These are phyloP conservation scores for Leptoxyphium fumago DNA, from an alignment of 2,329 filamentous ascomycete species.

Conservation along the genomic window DNA sequence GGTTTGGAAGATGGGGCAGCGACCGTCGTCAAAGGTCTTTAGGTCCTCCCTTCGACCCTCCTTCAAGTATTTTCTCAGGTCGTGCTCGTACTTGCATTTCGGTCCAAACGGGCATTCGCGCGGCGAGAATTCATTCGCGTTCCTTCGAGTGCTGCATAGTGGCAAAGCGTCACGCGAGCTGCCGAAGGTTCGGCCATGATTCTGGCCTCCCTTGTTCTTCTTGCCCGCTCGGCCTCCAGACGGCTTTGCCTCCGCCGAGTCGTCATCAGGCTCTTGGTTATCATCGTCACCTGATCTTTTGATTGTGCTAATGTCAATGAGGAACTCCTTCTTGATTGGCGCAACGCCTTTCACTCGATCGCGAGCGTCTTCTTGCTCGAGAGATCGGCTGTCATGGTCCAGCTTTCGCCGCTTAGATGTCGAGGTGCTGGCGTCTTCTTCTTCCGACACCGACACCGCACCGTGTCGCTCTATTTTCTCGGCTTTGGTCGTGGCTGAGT, in stretches of 20 bases:
- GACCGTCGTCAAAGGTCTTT: conserved; percentile 50
- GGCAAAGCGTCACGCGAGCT: conserved; percentile 61
- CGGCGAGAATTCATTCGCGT: conserved; percentile 68
- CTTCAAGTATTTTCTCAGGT: conserved; percentile 70
- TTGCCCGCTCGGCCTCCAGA: conserved; percentile 16
- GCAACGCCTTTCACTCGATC: conserved; percentile 42
- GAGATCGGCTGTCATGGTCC: conserved; percentile 11
- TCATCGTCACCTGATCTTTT: conserved; percentile 3
- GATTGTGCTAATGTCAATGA: conserved; percentile 12
- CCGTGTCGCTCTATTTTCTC: conserved; percentile 25
- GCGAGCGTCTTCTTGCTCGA: conserved; percentile 8
- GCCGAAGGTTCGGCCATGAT: conserved; percentile 69
- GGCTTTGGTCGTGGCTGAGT: conserved; percentile 25
- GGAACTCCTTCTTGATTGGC: conserved; percentile 59
- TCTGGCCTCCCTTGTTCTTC: conserved; percentile 58
- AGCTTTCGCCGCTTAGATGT: conserved; percentile 26
- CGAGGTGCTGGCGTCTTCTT: conserved; percentile 19
- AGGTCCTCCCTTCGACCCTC: conserved; percentile 72
- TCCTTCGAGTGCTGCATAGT: conserved; percentile 61
- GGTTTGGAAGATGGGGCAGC: conserved; percentile 68
- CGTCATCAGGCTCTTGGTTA: conserved; percentile 17
- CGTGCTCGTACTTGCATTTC: conserved; percentile 67
- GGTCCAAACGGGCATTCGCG: conserved; percentile 60
- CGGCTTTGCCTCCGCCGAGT: conserved; percentile 29
- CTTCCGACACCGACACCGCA: conserved; percentile 3